A percentile compares a stretch with the other conserved stretches of the same genome.
These are phyloP conservation scores for Pseudognaphalium luteoalbum DNA, from an alignment of 129 eudicot species.

Conservation along the genomic window DNA sequence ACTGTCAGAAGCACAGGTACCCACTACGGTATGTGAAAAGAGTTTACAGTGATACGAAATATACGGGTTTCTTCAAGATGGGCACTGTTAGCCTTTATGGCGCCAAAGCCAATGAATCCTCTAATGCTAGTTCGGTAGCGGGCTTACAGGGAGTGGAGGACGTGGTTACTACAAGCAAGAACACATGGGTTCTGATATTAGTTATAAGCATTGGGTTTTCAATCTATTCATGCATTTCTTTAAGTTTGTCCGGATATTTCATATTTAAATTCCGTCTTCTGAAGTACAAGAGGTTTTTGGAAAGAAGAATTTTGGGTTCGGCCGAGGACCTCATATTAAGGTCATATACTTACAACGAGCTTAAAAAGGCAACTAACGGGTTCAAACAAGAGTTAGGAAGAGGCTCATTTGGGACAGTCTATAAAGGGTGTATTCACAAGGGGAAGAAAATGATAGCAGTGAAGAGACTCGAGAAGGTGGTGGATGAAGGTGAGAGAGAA, in stretches of 20 bases:
- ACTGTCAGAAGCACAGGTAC: constrained; percentile 32
- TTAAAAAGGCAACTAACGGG: constrained; percentile 38
- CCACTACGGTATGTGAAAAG: constrained; percentile 22
- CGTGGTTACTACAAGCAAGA: not conserved
- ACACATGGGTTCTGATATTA: constrained; percentile 35
- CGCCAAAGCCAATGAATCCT: not conserved
- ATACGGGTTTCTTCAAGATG: constrained; percentile 20
- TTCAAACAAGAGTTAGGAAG: constrained; percentile 45
- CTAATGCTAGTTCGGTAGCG: not conserved
- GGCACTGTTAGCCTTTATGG: not conserved
- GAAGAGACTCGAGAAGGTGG: constrained; percentile 31
- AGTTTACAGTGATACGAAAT: too few relatives aligned
- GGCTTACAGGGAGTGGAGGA: not conserved
- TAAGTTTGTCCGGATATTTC: constrained; percentile 31
- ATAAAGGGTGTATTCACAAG: constrained; percentile 39
- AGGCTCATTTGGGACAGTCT: constrained; percentile 52
- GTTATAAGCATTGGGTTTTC: constrained; percentile 30
- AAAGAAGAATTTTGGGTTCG: constrained; percentile 26
- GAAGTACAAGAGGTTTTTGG: constrained; percentile 34
- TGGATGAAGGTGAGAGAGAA: constrained; percentile 8
- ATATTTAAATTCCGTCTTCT: constrained; percentile 33
- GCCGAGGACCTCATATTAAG: constrained; percentile 36
- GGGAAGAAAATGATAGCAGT: constrained; percentile 47
- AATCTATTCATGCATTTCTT: constrained; percentile 30
- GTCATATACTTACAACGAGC: constrained; percentile 37